Conservation (phyloP, 768 basidiomycete genomes). For the Kwoniella sp. region DNA sequence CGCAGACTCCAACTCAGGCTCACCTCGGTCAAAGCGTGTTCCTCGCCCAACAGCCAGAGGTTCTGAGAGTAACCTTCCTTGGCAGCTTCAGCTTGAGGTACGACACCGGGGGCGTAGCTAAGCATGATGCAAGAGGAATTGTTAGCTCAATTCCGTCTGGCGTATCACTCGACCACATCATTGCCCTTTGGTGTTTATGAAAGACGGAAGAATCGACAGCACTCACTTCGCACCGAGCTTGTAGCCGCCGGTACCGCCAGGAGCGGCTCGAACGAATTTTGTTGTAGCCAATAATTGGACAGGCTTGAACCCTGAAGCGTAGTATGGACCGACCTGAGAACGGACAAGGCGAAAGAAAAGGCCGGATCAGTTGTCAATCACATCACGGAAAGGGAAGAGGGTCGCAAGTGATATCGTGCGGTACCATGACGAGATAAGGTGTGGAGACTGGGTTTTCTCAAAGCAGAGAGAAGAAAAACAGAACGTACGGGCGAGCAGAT, state of each 20-base stretch:
- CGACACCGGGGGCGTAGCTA: conserved; percentile 79
- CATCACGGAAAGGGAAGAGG: no score
- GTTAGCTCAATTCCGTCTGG: no score
- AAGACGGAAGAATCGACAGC: background rate
- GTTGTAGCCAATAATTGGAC: conserved; percentile 84
- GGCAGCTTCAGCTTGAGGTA: conserved; percentile 70
- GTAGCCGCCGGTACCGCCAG: conserved; percentile 87
- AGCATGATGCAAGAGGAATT: background rate
- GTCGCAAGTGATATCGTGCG: no score
- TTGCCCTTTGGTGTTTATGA: no score
- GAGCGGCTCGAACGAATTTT: conserved; percentile 78
- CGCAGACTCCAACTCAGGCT: background rate
- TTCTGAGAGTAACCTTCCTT: conserved; percentile 74
- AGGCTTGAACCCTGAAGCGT: conserved; percentile 76
- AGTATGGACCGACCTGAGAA: conserved; percentile 23
- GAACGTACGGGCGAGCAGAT: conserved; percentile 61
- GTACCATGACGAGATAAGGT: no score
- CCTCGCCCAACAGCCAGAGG: conserved; percentile 73
- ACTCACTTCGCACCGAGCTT: conserved; percentile 66
- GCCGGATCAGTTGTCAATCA: background rate
- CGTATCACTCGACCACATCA: no score
- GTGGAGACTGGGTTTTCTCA: no score
- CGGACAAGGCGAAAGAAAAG: background rate
- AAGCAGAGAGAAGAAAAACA: background rate
- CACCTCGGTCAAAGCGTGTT: conserved; percentile 62